These are phyloP conservation scores for Mycena venus DNA, from an alignment of 768 basidiomycete species.

Conservation along the genomic window DNA sequence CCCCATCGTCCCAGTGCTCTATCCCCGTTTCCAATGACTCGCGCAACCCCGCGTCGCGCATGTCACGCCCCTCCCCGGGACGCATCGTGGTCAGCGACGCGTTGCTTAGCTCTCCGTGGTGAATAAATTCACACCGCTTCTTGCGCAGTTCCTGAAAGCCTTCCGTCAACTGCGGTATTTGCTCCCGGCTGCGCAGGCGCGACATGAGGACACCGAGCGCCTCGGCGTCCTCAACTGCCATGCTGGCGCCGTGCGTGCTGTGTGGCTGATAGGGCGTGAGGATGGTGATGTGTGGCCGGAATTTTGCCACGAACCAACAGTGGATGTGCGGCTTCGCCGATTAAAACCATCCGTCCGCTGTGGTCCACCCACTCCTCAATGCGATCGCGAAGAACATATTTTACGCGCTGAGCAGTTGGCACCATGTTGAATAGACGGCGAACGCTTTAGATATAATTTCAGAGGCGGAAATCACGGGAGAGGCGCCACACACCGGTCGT, in stretches of 20 bases:
- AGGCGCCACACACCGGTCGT: not conserved
- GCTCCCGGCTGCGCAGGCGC: slow-evolving; percentile 55
- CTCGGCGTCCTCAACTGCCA: slow-evolving; percentile 71
- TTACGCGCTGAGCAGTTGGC: not conserved
- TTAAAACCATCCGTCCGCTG: slow-evolving; percentile 57
- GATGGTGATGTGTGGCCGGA: not conserved
- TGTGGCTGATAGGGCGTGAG: slow-evolving; percentile 53
- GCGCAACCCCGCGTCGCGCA: slow-evolving; percentile 55
- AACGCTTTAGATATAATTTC: not conserved
- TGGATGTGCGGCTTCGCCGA: slow-evolving; percentile 72
- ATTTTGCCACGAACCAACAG: slow-evolving; percentile 56
- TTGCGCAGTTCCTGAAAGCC: slow-evolving; percentile 68
- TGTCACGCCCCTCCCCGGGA: slow-evolving; percentile 55
- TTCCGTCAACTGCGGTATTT: slow-evolving; percentile 59
- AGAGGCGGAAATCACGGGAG: not conserved
- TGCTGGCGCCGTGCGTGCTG: slow-evolving; percentile 58
- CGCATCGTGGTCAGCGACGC: slow-evolving; percentile 57
- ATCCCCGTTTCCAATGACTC: slow-evolving; percentile 34
- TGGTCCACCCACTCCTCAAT: slow-evolving; percentile 66
- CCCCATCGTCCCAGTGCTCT: slow-evolving; percentile 55
- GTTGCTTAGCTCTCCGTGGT: slow-evolving; percentile 58
- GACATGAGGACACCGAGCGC: slow-evolving; percentile 68
- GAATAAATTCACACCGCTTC: slow-evolving; percentile 54
- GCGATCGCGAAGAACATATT: not conserved
- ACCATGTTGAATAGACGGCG: not conserved